A percentile compares a stretch with the other conserved stretches of the same genome.
Conservation (phyloP, 805 yeast genomes). For the Lipomyces orientalis region DNA sequence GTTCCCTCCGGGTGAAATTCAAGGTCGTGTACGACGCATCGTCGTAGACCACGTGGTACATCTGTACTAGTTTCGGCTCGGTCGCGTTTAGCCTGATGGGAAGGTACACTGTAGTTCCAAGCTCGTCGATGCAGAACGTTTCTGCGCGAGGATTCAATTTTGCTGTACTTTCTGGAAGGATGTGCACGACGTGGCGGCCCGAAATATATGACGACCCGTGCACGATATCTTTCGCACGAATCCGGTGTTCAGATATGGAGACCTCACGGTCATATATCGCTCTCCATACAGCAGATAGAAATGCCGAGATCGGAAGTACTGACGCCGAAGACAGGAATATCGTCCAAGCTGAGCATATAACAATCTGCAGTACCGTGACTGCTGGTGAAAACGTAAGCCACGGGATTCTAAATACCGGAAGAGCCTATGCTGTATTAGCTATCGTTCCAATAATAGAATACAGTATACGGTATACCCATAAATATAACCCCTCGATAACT, state of each 20-base stretch:
- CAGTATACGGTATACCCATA: constrained; percentile 50
- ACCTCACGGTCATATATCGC: constrained; percentile 44
- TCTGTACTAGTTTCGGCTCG: constrained; percentile 68
- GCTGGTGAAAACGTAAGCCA: constrained; percentile 68
- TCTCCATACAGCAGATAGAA: constrained; percentile 38
- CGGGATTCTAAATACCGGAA: constrained; percentile 79
- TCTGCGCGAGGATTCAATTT: constrained; percentile 75
- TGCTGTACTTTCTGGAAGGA: constrained; percentile 90
- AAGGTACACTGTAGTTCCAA: constrained; percentile 49
- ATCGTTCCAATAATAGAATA: background rate
- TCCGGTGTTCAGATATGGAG: constrained; percentile 45
- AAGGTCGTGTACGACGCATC: constrained; percentile 54
- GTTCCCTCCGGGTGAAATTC: constrained; percentile 63
- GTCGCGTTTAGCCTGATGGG: constrained; percentile 86
- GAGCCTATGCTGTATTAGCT: constrained; percentile 39
- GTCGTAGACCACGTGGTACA: constrained; percentile 64
- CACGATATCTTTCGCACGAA: constrained; percentile 44
- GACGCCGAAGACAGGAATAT: constrained; percentile 50
- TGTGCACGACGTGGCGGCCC: constrained; percentile 85
- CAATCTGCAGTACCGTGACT: constrained; percentile 57
- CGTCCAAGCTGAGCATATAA: constrained; percentile 56
- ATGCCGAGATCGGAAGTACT: constrained; percentile 32
- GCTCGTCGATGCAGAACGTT: constrained; percentile 58
- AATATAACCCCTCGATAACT: constrained; percentile 70
- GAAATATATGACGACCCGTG: constrained; percentile 64